Percentiles rank a stretch among this genome's conserved stretches.
These are phyloP conservation scores for Adansonia digitata DNA, from an alignment of 345 rosid species.

Conservation along the genomic window DNA sequence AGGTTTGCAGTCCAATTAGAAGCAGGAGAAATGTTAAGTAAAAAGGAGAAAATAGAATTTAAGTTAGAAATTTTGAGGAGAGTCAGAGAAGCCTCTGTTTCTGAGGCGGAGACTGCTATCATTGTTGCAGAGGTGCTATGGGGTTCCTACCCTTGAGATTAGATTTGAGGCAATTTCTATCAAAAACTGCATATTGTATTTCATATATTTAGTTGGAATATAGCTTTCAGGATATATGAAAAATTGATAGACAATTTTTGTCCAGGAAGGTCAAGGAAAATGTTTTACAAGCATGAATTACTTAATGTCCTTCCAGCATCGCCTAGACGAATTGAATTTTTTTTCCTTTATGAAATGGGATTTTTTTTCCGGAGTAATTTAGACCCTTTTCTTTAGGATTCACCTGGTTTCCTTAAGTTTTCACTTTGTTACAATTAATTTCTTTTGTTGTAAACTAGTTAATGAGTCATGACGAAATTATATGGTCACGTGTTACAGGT, in stretches of 20 bases:
- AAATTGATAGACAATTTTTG: neutral
- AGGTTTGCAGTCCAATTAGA: slow-evolving; percentile 52
- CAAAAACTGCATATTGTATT: neutral
- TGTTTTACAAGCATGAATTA: neutral
- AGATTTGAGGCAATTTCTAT: neutral
- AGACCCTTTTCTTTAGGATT: neutral
- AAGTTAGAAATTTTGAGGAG: slow-evolving; percentile 41
- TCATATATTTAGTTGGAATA: neutral
- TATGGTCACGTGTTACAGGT: neutral
- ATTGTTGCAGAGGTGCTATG: slow-evolving; percentile 48
- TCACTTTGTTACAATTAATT: neutral
- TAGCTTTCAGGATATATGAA: neutral
- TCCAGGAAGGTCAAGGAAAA: neutral
- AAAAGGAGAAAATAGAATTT: slow-evolving; percentile 32
- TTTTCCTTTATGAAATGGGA: neutral
- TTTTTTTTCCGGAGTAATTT: neutral
- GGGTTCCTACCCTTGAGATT: slow-evolving; percentile 44
- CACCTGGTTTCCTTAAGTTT: neutral
- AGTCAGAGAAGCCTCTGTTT: slow-evolving; percentile 36
- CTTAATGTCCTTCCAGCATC: neutral
- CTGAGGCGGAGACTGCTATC: slow-evolving; percentile 43
- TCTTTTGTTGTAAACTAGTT: neutral
- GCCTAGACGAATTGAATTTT: neutral
- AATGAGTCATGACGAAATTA: neutral
- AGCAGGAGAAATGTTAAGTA: slow-evolving; percentile 44